A percentile compares a stretch with the other conserved stretches of the same genome.
These are phyloP conservation scores for Hordeum pubiflorum DNA, from an alignment of 202 grass and related monocot genomes.

Conservation along the genomic window DNA sequence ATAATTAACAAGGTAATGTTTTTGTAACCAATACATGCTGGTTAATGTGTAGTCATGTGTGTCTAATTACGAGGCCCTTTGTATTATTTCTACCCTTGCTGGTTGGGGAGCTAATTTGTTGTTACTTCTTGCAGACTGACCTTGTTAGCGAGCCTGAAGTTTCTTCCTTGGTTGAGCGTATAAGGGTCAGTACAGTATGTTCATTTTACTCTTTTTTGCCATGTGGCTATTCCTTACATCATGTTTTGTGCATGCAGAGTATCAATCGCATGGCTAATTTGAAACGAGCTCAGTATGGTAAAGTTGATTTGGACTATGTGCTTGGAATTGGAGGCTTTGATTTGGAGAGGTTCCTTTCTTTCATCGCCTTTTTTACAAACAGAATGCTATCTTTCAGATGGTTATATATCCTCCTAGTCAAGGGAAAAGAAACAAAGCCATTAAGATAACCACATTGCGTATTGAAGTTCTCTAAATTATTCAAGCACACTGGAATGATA, in stretches of 20 bases:
- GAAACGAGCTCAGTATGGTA: slow-evolving; percentile 78
- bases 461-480: slow-evolving; percentile 4
- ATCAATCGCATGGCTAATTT: slow-evolving; percentile 95
- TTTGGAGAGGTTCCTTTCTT: slow-evolving; percentile 79
- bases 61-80: background rate
- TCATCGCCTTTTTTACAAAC: background rate
- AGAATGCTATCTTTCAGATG: background rate
- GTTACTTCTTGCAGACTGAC: slow-evolving; percentile 63
- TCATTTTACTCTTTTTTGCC: background rate
- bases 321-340: slow-evolving; percentile 99
- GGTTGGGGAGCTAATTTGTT: slow-evolving; percentile 20
- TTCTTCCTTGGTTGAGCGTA: slow-evolving; percentile 72
- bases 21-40: background rate
- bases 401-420: background rate
- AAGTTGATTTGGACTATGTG: slow-evolving; percentile 97
- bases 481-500: slow-evolving; percentile 10
- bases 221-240: slow-evolving; percentile 20
- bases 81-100: background rate
- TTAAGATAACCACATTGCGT: background rate
- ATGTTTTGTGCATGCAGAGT: slow-evolving; percentile 50
- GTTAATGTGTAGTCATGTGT: background rate
- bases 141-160: slow-evolving; percentile 79
- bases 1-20: slow-evolving; percentile 92
- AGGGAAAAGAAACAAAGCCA: background rate
- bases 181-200: slow-evolving; percentile 50